Conservation (phyloP, 2,329 filamentous ascomycete species). For the Fusarium proliferatum region DNA sequence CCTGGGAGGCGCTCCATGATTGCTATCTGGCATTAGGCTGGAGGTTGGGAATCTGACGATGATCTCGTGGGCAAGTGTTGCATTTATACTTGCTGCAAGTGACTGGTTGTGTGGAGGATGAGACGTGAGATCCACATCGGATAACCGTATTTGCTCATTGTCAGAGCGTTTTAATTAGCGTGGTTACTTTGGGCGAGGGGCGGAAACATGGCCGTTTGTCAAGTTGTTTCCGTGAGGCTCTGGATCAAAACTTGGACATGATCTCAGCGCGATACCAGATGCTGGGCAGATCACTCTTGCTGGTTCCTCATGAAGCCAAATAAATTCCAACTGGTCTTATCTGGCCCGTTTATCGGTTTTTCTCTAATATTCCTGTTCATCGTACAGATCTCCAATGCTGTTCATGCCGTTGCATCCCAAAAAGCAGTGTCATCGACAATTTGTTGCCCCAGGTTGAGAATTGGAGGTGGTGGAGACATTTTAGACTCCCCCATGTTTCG, state of each 20-base stretch:
- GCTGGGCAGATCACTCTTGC: neutral
- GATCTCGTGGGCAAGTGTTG: neutral
- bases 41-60: neutral
- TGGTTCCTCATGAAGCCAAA: too few relatives aligned
- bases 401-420: rapidly evolving
- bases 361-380: too few relatives aligned
- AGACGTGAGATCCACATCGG: slow-evolving; percentile 12
- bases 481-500: neutral
- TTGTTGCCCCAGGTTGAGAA: neutral
- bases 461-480: neutral
- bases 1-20: slow-evolving; percentile 32
- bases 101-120: slow-evolving; percentile 4
- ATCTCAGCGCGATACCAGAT: neutral
- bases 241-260: neutral
- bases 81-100: slow-evolving; percentile 18
- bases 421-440: neutral
- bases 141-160: neutral
- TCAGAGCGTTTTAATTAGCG: neutral
- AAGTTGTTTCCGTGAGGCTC: slow-evolving; percentile 14
- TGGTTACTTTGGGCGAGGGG: neutral
- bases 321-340: too few relatives aligned
- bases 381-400: too few relatives aligned
- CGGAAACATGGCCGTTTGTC: slow-evolving; percentile 6
- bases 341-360: too few relatives aligned
- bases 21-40: neutral